Percentiles rank a stretch among this genome's conserved stretches.
These are phyloP conservation scores for Candida incommunis DNA, from an alignment of 805 yeast genomes.

Conservation along the genomic window DNA sequence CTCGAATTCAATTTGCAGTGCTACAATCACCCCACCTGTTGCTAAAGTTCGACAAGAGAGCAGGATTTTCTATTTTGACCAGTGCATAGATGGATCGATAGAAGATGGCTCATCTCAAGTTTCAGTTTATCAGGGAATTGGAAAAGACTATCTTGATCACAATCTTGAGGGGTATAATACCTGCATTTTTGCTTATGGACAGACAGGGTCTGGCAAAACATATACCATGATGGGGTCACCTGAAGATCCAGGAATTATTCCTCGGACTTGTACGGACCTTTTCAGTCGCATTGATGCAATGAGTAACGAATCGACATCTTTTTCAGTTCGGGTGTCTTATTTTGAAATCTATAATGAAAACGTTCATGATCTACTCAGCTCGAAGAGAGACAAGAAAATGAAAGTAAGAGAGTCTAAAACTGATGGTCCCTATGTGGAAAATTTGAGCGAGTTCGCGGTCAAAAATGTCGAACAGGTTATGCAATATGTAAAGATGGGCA, in stretches of 20 bases:
- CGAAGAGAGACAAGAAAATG: constrained; percentile 19
- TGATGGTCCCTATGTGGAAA: constrained; percentile 62
- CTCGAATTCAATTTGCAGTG: constrained; percentile 5
- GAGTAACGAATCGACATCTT: constrained; percentile 23
- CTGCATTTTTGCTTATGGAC: constrained; percentile 68
- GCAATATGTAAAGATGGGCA: constrained; percentile 36
- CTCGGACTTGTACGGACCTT: constrained; percentile 40
- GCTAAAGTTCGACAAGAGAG: constrained; percentile 13
- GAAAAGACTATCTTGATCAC: constrained; percentile 46
- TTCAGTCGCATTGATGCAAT: constrained; percentile 29
- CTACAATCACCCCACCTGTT: constrained; percentile 6
- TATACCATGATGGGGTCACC: constrained; percentile 62
- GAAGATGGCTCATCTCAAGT: constrained; percentile 31
- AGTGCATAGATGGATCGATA: constrained; percentile 29
- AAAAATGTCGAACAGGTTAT: constrained; percentile 35
- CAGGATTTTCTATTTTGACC: constrained; percentile 36
- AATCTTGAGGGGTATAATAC: constrained; percentile 58
- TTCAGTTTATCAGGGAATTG: constrained; percentile 38
- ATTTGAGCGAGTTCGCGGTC: constrained; percentile 38
- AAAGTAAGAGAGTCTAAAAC: constrained; percentile 52
- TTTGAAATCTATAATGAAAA: constrained; percentile 70
- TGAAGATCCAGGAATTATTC: constrained; percentile 49
- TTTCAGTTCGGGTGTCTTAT: constrained; percentile 39
- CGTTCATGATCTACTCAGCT: constrained; percentile 44
- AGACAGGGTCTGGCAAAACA: constrained; percentile 76